Percentiles rank a stretch among this genome's conserved stretches.
These are phyloP conservation scores for Aquanectria penicillioides DNA, from an alignment of 2,329 filamentous ascomycete species.

Conservation along the genomic window DNA sequence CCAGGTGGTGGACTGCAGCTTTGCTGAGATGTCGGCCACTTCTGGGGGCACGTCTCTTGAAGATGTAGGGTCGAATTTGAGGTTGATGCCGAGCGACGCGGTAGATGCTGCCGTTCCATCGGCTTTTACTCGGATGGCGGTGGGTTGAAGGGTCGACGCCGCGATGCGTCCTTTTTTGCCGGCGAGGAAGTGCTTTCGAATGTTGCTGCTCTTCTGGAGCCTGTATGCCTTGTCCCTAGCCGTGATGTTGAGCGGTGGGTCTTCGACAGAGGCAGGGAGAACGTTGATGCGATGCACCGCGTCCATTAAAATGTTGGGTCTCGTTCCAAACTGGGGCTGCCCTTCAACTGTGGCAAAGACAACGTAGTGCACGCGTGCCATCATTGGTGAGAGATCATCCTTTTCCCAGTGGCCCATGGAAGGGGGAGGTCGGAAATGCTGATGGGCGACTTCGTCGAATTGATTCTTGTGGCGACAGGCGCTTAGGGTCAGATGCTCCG, in stretches of 20 bases:
- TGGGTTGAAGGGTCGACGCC: conserved; percentile 32
- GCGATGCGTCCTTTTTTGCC: conserved; percentile 29
- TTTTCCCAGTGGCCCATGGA: conserved; percentile 36
- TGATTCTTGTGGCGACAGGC: conserved; percentile 26
- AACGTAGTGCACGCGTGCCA: conserved; percentile 24
- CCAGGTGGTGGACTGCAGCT: conserved; percentile 34
- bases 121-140: conserved; percentile 27
- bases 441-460: conserved; percentile 29
- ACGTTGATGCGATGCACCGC: conserved; percentile 32
- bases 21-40: conserved; percentile 23
- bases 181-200: conserved; percentile 38
- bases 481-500: conserved; percentile 32
- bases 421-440: conserved; percentile 32
- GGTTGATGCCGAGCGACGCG: conserved; percentile 25
- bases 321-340: background rate
- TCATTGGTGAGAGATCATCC: conserved; percentile 31
- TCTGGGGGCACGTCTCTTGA: conserved; percentile 32
- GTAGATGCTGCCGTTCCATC: conserved; percentile 29
- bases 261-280: conserved; percentile 33
- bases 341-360: conserved; percentile 21
- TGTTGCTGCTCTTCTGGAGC: conserved; percentile 27
- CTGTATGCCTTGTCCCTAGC: conserved; percentile 28
- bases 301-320: conserved; percentile 14
- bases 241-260: conserved; percentile 35
- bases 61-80: conserved; percentile 32